Base-by-base conservation (phyloP, 2,329 filamentous ascomycete genomes). In the Aspergillus texensis region DNA sequence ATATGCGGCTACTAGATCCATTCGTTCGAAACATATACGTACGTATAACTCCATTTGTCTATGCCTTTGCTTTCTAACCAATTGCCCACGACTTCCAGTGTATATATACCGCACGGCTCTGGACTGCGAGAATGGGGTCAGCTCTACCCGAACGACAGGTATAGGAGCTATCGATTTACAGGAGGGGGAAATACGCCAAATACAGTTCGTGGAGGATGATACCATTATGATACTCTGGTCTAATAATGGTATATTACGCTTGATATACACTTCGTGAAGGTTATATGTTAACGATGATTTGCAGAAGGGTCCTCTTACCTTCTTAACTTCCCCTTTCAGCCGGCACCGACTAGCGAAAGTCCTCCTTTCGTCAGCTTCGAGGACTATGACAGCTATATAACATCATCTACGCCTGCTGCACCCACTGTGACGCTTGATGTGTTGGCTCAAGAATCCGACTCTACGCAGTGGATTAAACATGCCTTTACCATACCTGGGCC, bases 131-230 rank as follows among this genome's bases (percentile, higher is more conserved):
- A 88, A 88, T 58, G 86, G 87, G 45, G 86, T 89, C 62, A 91
- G 86, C 68, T 79, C 79, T 16, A 78, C 78, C 3, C 73, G 75
- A 55, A 68, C 60, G 21, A 73, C 70, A 16, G 70, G 68, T 6
- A 57, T 75, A 11, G 74, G 77, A n/a, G 71, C 69, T 1, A 50
- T 80, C n/a, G 66, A 70, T 54, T 65, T 80, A 9, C 65, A 72
- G 48, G 63, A 71, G 12, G 79, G 79, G 19, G 71, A 74, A 30
- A 74, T 80, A 19, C 75, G 87, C 24, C 89, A 93, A 72, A 75
- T 90, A 16, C 89, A 89, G 71, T 92, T 93, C 70, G 82, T 91
- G 50, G 83, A 90, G 69, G 86, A 90, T 61, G 76, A 82, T 14
- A 82, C 79, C 0, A 74, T 93, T 1, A 81, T 93, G 59, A 68